These are phyloP conservation scores for Lyophyllum shimeji DNA, from an alignment of 768 basidiomycete genomes.

Conservation along the genomic window DNA sequence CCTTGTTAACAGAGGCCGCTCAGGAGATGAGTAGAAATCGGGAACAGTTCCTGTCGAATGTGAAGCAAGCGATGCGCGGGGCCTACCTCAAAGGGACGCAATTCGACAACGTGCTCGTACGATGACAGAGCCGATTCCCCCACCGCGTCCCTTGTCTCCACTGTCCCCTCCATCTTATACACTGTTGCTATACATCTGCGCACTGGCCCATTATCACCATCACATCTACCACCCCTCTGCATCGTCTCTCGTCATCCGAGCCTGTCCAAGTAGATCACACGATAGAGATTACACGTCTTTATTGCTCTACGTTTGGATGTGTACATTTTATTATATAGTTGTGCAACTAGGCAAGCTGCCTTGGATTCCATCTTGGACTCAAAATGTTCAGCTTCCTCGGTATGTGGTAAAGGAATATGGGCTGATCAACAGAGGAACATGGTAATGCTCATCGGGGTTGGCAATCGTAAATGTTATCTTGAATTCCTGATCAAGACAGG, in stretches of 20 bases:
- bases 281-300: conserved; percentile 25
- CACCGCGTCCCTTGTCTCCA: conserved; percentile 14
- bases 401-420: conserved; percentile 93
- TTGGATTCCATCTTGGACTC: conserved; percentile 6
- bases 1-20: conserved; percentile 75
- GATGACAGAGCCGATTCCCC: conserved; percentile 27
- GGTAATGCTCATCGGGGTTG: conserved; percentile 80
- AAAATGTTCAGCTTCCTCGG: conserved; percentile 66
- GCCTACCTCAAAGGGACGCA: conserved; percentile 71
- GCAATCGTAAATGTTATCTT: conserved; percentile 79
- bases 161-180: conserved; percentile 25
- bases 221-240: conserved; percentile 24
- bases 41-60: conserved; percentile 80
- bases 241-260: conserved; percentile 18
- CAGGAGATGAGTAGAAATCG: conserved; percentile 90
- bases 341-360: conserved; percentile 11
- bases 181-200: conserved; percentile 30
- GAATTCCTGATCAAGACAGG: conserved; percentile 3
- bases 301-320: conserved; percentile 20
- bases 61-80: conserved; percentile 86
- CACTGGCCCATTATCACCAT: conserved; percentile 28
- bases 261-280: conserved; percentile 31
- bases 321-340: conserved; percentile 24
- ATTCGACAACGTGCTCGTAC: conserved; percentile 73
- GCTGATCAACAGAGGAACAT: conserved; percentile 89